Evolutionary conservation across 495 filamentous ascomycete genomes (phyloP), one percentile per base, ranked within the genome.

Genomic region (Podospora anserina): DNA sequence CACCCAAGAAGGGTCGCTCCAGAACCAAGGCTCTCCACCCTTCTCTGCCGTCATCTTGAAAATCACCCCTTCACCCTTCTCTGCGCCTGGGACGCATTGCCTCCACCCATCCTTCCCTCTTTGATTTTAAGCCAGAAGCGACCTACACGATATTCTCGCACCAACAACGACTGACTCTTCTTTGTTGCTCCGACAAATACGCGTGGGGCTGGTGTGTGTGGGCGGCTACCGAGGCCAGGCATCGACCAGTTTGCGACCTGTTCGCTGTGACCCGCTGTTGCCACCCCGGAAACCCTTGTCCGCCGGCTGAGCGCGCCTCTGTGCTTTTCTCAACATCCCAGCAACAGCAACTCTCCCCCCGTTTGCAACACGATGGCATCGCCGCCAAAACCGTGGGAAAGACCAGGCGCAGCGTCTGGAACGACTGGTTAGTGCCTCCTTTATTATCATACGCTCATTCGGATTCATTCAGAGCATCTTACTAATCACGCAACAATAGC

Each of bases 331-430:
- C 61, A 32, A 63, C 61, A 20, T 19, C 55, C 27, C 54, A 57
- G 55, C 34, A 28, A 66, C 54, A 57, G 55, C 34, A 28, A 66
- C 28, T 30, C 65, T 23, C 44, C 39, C 39, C 18, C 55, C 15
- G 49, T 32, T 30, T 28, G 66, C 34, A 72, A 28, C 19, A 84
- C 39, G 39, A 49, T 85, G 83, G 87, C 88, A 71, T 94, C 94
- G 80, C 94, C 94, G 72, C 94, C 94, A 49, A 98, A 98, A 81
- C 94, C 94, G 20, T 98, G 94, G 94, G 94, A 98, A 81, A 87
- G 88, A 77, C 85, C 87, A 66, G 90, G 92, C 77, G 86, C 87
- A 60, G 77, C 81, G 64, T 77, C 85, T 68, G 81, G 86, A 72
- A 78, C 85, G 82, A 78, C 78, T 72, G 79, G 83, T 88, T 76